Percentiles rank a stretch among this genome's conserved stretches.
Evolutionary conservation across 2,329 filamentous ascomycete species (phyloP).

Genomic region (Colletotrichum sp.): DNA sequence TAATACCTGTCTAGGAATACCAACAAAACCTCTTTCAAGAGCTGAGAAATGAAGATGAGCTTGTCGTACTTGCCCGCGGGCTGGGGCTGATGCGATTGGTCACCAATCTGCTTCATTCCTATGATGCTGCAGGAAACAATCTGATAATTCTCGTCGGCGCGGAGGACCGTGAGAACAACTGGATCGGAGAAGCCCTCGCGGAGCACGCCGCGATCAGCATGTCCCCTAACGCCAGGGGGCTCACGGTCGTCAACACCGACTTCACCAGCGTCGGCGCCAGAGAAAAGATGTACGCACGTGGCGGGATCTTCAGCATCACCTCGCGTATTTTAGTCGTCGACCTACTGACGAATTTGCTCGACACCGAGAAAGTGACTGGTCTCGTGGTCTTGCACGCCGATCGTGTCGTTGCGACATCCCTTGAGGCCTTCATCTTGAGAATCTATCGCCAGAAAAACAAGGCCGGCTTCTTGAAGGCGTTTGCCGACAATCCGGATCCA

Average conservation of each 20-base stretch:
- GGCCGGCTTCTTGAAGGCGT: conserved; percentile 90
- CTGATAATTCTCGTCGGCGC: conserved; percentile 88
- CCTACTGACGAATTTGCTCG: conserved; percentile 81
- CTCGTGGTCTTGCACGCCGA: conserved; percentile 90
- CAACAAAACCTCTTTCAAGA: conserved; percentile 96
- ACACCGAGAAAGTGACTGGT: conserved; percentile 85
- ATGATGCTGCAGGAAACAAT: conserved; percentile 95
- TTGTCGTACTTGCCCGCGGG: conserved; percentile 89
- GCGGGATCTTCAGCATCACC: conserved; percentile 94
- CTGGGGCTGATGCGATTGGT: conserved; percentile 90
- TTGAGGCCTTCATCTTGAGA: conserved; percentile 93
- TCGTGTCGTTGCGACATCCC: conserved; percentile 80
- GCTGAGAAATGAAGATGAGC: conserved; percentile 87
- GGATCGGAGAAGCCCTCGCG: conserved; percentile 94
- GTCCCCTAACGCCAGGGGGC: conserved; percentile 79
- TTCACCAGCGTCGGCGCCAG: conserved; percentile 84
- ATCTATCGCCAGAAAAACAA: conserved; percentile 97
- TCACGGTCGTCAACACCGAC: conserved; percentile 94
- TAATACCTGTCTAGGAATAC: conserved; percentile 65
- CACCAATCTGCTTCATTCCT: conserved; percentile 95
- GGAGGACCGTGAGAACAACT: conserved; percentile 91
- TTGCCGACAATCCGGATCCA: conserved; percentile 91
- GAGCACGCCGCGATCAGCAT: conserved; percentile 94
- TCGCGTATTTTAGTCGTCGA: conserved; percentile 95
- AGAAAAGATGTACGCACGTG: conserved; percentile 89